These are phyloP conservation scores for Anisodus tanguticus DNA, from an alignment of 257 asterid genomes.

Conservation along the genomic window DNA sequence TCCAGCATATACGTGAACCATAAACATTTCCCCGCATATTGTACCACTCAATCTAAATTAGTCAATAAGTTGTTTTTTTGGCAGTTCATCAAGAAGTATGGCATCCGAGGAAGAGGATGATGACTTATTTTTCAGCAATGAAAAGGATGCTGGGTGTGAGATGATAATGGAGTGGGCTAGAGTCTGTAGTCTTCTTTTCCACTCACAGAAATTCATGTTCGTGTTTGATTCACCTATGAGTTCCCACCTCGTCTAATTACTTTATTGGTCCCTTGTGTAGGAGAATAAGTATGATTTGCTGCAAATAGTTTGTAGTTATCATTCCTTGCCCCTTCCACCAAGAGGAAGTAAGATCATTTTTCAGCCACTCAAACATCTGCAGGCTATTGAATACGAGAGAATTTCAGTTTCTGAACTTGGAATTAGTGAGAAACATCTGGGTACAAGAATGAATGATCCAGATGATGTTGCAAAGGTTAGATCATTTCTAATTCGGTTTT, in stretches of 20 bases:
- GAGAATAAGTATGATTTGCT: slow-evolving; percentile 79
- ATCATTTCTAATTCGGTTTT: slow-evolving; percentile 23
- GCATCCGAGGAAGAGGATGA: slow-evolving; percentile 64
- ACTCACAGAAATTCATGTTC: slow-evolving; percentile 22
- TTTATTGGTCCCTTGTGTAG: slow-evolving; percentile 43
- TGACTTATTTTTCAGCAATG: slow-evolving; percentile 47
- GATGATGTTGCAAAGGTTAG: slow-evolving; percentile 67
- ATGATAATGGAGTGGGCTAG: slow-evolving; percentile 76
- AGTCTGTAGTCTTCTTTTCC: slow-evolving; percentile 48
- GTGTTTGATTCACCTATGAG: slow-evolving; percentile 29
- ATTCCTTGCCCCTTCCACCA: slow-evolving; percentile 64
- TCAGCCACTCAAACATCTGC: slow-evolving; percentile 89
- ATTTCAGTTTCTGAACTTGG: slow-evolving; percentile 64
- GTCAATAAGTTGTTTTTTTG: slow-evolving; percentile 43
- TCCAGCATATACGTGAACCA: slow-evolving; percentile 2
- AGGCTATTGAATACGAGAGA: slow-evolving; percentile 64
- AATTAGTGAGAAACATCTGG: slow-evolving; percentile 51
- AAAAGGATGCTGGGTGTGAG: slow-evolving; percentile 56
- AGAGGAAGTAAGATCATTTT: slow-evolving; percentile 69
- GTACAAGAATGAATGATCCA: slow-evolving; percentile 44
- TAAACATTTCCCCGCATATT: slow-evolving; percentile 14
- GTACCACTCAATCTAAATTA: slow-evolving; percentile 19
- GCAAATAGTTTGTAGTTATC: slow-evolving; percentile 82
- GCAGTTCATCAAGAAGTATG: slow-evolving; percentile 81
- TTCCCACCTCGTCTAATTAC: slow-evolving; percentile 26